phyloP scores from a whole-genome alignment of 441 rosid genomes.

The Breynia disticha region DNA sequence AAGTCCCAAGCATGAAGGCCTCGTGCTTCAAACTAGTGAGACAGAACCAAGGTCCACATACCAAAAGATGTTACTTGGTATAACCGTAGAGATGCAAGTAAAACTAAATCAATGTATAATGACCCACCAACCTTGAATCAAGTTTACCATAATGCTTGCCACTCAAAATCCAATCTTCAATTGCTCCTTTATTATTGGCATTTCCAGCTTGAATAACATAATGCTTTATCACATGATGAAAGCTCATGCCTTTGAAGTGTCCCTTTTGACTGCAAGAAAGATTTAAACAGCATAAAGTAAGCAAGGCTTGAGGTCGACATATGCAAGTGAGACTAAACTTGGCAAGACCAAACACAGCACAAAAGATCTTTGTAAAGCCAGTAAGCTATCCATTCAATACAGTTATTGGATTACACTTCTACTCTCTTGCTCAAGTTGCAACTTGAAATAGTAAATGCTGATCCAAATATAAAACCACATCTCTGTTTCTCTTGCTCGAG shows the following conservation, averaged over 20 bases:
- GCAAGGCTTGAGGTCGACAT: background rate
- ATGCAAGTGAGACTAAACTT: background rate
- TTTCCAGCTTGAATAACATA: constrained; percentile 80
- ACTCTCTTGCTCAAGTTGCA: too few species aligned
- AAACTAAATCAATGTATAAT: background rate
- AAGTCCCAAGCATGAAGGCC: constrained; percentile 85
- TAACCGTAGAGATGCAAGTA: background rate
- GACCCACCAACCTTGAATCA: constrained; percentile 34
- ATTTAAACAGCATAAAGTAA: background rate
- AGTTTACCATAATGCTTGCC: constrained; percentile 63
- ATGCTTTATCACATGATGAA: constrained; percentile 72
- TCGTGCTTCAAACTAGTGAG: constrained; percentile 68
- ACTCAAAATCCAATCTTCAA: constrained; percentile 67
- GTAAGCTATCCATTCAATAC: too few species aligned
- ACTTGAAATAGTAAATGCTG: too few species aligned
- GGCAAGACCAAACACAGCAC: background rate
- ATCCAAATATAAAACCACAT: too few species aligned
- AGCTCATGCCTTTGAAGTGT: constrained; percentile 68
- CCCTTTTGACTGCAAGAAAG: constrained; percentile 63
- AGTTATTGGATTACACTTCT: too few species aligned
- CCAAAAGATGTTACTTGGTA: background rate
- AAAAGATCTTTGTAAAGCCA: too few species aligned
- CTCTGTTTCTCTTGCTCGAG: too few species aligned
- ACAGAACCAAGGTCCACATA: constrained; percentile 6
- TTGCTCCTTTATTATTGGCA: constrained; percentile 32